Conservation (phyloP, 495 filamentous ascomycete species). For the Penicillium simplicissimum region DNA sequence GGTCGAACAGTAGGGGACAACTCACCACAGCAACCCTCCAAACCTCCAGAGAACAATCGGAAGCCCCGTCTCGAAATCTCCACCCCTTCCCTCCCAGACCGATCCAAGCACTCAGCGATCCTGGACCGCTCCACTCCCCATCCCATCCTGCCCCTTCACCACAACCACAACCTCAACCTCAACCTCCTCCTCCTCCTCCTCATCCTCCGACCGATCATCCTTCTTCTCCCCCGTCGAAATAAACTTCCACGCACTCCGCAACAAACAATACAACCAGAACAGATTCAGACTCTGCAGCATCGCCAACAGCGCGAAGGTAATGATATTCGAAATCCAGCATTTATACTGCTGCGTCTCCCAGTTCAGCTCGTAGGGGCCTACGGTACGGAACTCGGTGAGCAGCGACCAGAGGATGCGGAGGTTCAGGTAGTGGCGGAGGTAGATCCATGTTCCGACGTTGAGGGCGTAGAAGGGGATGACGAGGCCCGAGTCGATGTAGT, state of each 20-base stretch:
- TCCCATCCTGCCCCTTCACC: background rate
- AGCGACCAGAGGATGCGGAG: conserved; percentile 73
- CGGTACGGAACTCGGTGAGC: conserved; percentile 74
- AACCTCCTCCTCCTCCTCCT: conserved; percentile 11
- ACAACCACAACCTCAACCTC: no score
- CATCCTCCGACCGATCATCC: conserved; percentile 30
- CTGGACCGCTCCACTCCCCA: background rate
- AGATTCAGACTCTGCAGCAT: conserved; percentile 70
- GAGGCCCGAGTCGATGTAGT: conserved; percentile 74
- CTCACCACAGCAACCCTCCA: no score
- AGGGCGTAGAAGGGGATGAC: conserved; percentile 73
- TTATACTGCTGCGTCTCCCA: conserved; percentile 78
- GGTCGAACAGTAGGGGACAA: background rate
- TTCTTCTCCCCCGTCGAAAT: conserved; percentile 28
- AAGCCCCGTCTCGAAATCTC: background rate
- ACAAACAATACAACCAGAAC: conserved; percentile 75
- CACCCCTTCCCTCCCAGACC: background rate
- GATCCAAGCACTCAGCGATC: background rate
- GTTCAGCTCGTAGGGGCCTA: conserved; percentile 78
- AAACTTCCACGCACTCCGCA: conserved; percentile 42
- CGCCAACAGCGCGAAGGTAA: conserved; percentile 65
- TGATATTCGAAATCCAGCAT: conserved; percentile 63
- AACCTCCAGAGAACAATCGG: no score
- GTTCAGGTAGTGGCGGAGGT: conserved; percentile 86
- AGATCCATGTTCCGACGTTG: conserved; percentile 79